These are phyloP conservation scores for Jacaranda copaia DNA, from an alignment of 257 asterid genomes.

Conservation along the genomic window DNA sequence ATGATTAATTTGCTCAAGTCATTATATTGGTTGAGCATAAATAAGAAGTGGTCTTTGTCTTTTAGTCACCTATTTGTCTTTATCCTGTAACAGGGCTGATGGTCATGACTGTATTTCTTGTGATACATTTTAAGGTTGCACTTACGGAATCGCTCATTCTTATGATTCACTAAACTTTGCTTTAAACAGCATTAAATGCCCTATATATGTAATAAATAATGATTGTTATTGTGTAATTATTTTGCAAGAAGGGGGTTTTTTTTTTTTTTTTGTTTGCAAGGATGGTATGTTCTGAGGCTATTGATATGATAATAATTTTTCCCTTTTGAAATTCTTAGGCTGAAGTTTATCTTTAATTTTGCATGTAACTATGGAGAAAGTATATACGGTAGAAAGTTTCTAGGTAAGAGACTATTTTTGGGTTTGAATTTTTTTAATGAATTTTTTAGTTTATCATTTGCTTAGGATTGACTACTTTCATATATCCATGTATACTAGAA, in stretches of 20 bases:
- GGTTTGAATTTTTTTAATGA: conserved; percentile 8
- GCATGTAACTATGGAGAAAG: conserved; percentile 92
- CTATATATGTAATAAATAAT: conserved; percentile 21
- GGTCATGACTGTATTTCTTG: conserved; percentile 83
- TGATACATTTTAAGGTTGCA: conserved; percentile 92
- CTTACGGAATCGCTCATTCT: conserved; percentile 57
- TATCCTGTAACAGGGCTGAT: conserved; percentile 94
- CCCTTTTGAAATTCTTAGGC: conserved; percentile 18
- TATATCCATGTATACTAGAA: conserved; percentile 21
- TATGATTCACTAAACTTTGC: conserved; percentile 40
- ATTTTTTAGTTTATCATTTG: conserved; percentile 31
- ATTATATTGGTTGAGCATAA: conserved; percentile 44
- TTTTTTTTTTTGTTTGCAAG: too few species aligned
- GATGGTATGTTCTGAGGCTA: conserved; percentile 67
- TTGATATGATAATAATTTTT: conserved; percentile 11
- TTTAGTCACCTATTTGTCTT: conserved; percentile 81
- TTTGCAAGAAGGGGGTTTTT: conserved; percentile 97
- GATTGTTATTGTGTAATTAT: conserved; percentile 36
- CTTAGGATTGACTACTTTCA: conserved; percentile 27
- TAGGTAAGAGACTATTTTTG: conserved; percentile 63
- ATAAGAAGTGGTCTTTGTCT: conserved; percentile 55
- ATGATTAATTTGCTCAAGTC: conserved; percentile 38
- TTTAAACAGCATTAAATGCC: conserved; percentile 30
- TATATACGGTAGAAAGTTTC: conserved; percentile 81
- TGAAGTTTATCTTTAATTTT: conserved; percentile 37